Evolutionary conservation across 2,329 filamentous ascomycete genomes (phyloP), one percentile per base, ranked within the genome.

Genomic region (Clathrospora elynae): DNA sequence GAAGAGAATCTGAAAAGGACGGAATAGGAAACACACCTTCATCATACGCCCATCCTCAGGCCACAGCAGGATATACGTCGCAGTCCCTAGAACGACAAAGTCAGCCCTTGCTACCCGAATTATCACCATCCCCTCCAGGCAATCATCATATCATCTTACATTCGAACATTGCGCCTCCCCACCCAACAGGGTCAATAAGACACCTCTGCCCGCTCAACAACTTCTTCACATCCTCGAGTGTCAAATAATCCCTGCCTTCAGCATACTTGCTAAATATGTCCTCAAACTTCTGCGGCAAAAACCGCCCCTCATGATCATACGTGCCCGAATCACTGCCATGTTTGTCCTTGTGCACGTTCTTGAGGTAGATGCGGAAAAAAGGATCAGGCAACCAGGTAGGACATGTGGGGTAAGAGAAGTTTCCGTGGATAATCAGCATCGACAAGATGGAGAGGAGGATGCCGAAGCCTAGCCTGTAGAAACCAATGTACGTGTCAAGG

Each of bases 11-110:
- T 20, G 5, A 2, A 6, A n/a, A 6, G 6, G 20, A 10, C 6
- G 20, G 20, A 23, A 28, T 3, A 8, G 12, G 9, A 14, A 12
- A 17, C 33, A 14, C 12, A 49, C 46, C 36, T 84, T 84, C 56
- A 65, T 72, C 66, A 83, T 74, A 35, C 70, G 68, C 0, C 80
- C 80, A 56, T 84, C 78, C 26, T 75, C 72, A 0, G 80, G 79
- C 75, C 75, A 78, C 5, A 82, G 64, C 30, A 84, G 66, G 11
- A 82, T 54, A 42, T 78, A 81, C 1, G 76, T 76, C 0, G 76
- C 77, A 2, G 73, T 53, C 73, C 74, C 74, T 72, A 55, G 3
- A 6, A 31, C 2, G 13, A 12, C 25, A 28, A 13, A 16, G 20
- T 13, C 6, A 16, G 6, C n/a, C 17, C 9, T 1, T 3, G 22